These are phyloP conservation scores for Beauveria asiatica DNA, from an alignment of 2,329 filamentous ascomycete species.

Conservation along the genomic window DNA sequence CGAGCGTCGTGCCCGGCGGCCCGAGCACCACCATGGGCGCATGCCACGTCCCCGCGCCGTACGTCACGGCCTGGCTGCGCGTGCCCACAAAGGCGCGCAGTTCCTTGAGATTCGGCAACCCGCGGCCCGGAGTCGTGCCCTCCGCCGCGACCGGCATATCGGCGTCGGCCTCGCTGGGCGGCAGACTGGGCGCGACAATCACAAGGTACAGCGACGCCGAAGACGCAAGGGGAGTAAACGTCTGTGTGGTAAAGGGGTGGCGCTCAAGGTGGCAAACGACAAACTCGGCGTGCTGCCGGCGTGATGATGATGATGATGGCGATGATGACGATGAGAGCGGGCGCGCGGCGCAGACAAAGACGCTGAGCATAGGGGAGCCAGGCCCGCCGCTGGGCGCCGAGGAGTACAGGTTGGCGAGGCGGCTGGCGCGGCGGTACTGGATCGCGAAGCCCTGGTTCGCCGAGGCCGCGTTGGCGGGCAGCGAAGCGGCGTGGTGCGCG, in stretches of 20 bases:
- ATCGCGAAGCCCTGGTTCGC: conserved; percentile 84
- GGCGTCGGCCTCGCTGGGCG: conserved; percentile 25
- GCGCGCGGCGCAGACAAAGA: conserved; percentile 67
- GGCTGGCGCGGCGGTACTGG: conserved; percentile 77
- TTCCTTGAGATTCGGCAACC: conserved; percentile 62
- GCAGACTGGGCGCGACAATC: conserved; percentile 74
- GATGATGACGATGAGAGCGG: conserved; percentile 15
- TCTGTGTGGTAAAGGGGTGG: conserved; percentile 91
- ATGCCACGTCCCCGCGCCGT: conserved; percentile 88
- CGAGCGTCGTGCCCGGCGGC: conserved; percentile 45
- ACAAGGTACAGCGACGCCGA: conserved; percentile 60
- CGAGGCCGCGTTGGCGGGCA: conserved; percentile 43
- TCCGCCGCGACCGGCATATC: conserved; percentile 18
- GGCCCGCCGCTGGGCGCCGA: conserved; percentile 45
- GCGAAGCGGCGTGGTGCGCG: conserved; percentile 29
- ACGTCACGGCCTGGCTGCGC: conserved; percentile 78
- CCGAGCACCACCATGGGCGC: conserved; percentile 91
- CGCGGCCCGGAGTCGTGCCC: conserved; percentile 45
- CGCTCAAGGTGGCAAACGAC: conserved; percentile 68
- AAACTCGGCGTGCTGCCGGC: conserved; percentile 34
- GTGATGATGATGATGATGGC: background rate
- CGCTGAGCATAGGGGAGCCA: conserved; percentile 62
- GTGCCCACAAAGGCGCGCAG: conserved; percentile 72
- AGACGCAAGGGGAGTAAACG: conserved; percentile 70
- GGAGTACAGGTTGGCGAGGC: conserved; percentile 62